Base-by-base conservation (phyloP, 352 stramenopile genomes). In the Phytophthora quininea region DNA sequence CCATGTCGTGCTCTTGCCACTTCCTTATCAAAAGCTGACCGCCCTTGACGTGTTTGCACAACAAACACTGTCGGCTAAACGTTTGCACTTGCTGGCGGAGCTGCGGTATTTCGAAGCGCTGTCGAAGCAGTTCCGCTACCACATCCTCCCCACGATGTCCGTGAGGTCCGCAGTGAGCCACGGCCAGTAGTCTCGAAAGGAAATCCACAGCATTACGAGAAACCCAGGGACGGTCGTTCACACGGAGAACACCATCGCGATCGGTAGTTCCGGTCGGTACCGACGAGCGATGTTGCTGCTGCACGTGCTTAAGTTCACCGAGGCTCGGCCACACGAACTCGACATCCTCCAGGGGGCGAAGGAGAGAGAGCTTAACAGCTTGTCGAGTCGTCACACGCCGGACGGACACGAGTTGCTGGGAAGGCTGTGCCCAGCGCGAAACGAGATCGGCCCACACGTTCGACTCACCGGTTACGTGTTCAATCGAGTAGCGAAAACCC, bases 401-500 rank as follows among this genome's bases (percentile, higher is more conserved):
- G 46, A 47, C 40, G 4, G 4, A 10, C 6, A 12, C n/a, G 6
- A 6, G 5, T 31, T 5, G 8, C 27, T 33, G 4, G 4, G 15
- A n/a, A n/a, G 7, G 3, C 9, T 15, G 46, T 6, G n/a, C n/a
- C 46, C 46, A 52, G 3, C 8, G 8, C n/a, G 24, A 31, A 7
- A 61, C 29, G 12, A 61, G 33, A 15, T 61, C 53, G 14, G 53
- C 38, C 38, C 53, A 59, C 3, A 51, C 24, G 27, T 60, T 60
- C 29, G 38, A 3, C 12, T n/a, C 10, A 7, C 43, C 55, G 3
- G 53, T 19, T 31, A 62, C 54, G 40, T 71, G 67, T 9, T 62
- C 38, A 35, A 75, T 71, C 2, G 49, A 42, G 38, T 75, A 68
- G 1, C 14, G 55, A 19, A 59, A 51, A 2, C 38, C 49, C 12